A percentile compares a stretch with the other conserved stretches of the same genome.
These are phyloP conservation scores for Picea sitchensis DNA, from an alignment of 75 land plant genomes.

Conservation along the genomic window DNA sequence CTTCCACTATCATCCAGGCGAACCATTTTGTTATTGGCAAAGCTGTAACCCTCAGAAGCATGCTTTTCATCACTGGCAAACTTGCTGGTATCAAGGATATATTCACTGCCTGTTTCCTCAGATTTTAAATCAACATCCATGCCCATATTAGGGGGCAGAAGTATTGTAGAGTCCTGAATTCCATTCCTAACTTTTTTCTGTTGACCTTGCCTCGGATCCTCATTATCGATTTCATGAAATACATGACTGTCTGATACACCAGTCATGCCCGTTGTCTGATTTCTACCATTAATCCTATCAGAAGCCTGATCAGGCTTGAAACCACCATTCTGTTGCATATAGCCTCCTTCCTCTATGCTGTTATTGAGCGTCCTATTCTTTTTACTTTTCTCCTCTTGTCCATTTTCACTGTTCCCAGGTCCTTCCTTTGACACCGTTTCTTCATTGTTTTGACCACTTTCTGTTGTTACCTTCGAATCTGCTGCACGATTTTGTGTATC, in stretches of 20 bases:
- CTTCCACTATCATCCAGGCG: slow-evolving; percentile 10
- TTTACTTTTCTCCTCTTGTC: neutral
- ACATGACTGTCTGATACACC: neutral
- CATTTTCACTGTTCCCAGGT: neutral
- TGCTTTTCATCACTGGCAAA: neutral
- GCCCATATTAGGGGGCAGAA: neutral
- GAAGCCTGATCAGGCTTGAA: neutral
- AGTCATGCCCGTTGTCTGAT: neutral
- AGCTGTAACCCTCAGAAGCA: slow-evolving; percentile 9
- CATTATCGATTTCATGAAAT: neutral
- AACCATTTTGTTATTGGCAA: slow-evolving; percentile 11
- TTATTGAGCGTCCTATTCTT: neutral
- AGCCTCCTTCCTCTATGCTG: neutral
- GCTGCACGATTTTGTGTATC: neutral
- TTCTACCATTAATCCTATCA: neutral
- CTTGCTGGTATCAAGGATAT: neutral
- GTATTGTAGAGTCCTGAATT: neutral
- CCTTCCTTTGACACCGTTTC: neutral
- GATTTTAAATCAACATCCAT: slow-evolving; percentile 1
- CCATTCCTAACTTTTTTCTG: neutral
- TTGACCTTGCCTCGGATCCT: neutral
- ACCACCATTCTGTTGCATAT: neutral
- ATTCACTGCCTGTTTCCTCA: neutral
- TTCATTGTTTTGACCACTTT: neutral
- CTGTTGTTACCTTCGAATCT: neutral